These are phyloP conservation scores for Chrysoporthe austroafricana DNA, from an alignment of 2,329 filamentous ascomycete genomes.

Conservation along the genomic window DNA sequence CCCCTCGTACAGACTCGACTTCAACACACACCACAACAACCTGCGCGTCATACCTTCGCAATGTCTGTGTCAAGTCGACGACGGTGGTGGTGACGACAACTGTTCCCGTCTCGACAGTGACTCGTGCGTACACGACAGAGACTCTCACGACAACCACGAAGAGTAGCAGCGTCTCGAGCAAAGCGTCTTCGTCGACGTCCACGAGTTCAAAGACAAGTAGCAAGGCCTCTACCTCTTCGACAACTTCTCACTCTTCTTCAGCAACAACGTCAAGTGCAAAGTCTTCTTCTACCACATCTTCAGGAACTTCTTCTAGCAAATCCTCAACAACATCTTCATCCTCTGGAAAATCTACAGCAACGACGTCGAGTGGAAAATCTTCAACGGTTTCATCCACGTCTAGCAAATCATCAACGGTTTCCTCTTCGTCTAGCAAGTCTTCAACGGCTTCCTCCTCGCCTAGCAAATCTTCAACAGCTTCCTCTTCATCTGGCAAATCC, in stretches of 20 bases:
- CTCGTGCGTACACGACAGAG: background rate
- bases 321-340: too few relatives aligned
- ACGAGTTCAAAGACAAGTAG: background rate
- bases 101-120: conserved; percentile 10
- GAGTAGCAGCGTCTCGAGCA: background rate
- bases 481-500: too few relatives aligned
- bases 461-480: too few relatives aligned
- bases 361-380: background rate
- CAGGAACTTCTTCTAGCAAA: background rate
- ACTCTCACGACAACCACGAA: background rate
- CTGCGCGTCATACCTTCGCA: background rate
- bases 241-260: background rate
- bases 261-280: background rate
- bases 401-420: background rate
- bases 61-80: background rate
- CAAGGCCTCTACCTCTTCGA: background rate
- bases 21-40: background rate
- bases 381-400: background rate
- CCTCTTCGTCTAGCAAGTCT: background rate
- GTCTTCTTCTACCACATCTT: background rate
- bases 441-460: background rate
- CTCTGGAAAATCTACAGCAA: too few relatives aligned
- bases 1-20: background rate
- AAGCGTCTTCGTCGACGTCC: background rate
- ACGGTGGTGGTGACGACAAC: background rate